These are phyloP conservation scores for Dissophora globulifera DNA, from an alignment of 192 early-diverging fungal genomes.

Conservation along the genomic window DNA sequence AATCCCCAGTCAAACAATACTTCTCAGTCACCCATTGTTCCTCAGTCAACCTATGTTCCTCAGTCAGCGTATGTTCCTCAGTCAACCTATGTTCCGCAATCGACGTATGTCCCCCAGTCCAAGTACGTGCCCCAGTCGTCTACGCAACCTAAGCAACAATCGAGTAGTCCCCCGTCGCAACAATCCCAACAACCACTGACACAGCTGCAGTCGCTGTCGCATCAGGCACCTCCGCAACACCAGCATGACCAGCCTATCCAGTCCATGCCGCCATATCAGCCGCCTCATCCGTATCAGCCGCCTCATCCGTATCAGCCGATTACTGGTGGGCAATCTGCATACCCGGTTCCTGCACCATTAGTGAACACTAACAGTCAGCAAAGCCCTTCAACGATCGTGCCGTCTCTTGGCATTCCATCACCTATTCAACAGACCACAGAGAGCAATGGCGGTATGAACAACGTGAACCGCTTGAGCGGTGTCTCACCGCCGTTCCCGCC, in stretches of 20 bases:
- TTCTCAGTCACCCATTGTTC: constrained; percentile 3
- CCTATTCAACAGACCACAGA: neutral
- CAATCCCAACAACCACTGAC: neutral
- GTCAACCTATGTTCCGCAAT: constrained; percentile 14
- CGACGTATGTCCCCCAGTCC: constrained; percentile 21
- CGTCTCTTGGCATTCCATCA: constrained; percentile 17
- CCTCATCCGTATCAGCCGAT: too few species aligned
- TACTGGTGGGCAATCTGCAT: neutral
- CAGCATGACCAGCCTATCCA: too few species aligned
- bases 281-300: too few species aligned
- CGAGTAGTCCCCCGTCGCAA: neutral
- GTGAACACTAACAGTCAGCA: neutral
- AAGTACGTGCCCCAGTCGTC: constrained; percentile 10
- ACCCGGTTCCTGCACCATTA: neutral
- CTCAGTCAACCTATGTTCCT: constrained; percentile 13
- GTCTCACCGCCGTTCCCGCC: constrained; percentile 6
- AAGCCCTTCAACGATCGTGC: constrained; percentile 23
- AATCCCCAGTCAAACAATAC: constrained; percentile 7
- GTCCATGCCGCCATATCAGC: neutral
- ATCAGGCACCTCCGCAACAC: constrained; percentile 11
- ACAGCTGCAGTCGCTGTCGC: neutral
- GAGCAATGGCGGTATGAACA: neutral
- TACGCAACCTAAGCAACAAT: neutral
- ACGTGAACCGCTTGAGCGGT: neutral
- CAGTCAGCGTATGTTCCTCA: constrained; percentile 4